These are phyloP conservation scores for Litchi chinensis DNA, from an alignment of 345 rosid genomes.

Conservation along the genomic window DNA sequence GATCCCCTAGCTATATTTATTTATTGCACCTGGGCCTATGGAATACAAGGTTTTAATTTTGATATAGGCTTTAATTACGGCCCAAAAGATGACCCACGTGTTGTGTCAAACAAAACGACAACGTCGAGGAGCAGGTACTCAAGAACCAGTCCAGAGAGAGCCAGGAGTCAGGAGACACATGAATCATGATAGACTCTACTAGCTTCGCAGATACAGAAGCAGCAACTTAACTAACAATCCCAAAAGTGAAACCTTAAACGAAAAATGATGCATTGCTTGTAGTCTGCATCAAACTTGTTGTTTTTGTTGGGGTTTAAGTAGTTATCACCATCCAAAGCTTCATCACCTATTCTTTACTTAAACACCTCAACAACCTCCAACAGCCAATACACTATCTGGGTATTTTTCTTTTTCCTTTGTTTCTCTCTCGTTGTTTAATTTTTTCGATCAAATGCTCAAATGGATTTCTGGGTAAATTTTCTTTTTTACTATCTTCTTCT, in stretches of 20 bases:
- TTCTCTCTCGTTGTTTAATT: background rate
- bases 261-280: constrained; percentile 20
- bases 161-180: no score
- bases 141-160: background rate
- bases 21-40: no score
- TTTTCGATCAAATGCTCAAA: background rate
- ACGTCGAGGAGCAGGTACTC: background rate
- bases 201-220: background rate
- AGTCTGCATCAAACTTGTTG: background rate
- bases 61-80: no score
- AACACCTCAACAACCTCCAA: background rate
- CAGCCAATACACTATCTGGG: background rate
- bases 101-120: no score
- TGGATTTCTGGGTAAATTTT: constrained; percentile 5
- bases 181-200: no score
- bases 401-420: background rate
- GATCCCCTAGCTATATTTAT: no score
- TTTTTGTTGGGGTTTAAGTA: background rate
- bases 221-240: background rate
- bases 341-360: constrained; percentile 17
- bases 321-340: background rate
- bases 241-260: background rate
- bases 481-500: background rate
- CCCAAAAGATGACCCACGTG: no score
- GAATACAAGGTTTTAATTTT: no score